A percentile compares a stretch with the other conserved stretches of the same genome.
These are phyloP conservation scores for Ilex paraguariensis DNA, from an alignment of 305 asterid genomes.

Conservation along the genomic window DNA sequence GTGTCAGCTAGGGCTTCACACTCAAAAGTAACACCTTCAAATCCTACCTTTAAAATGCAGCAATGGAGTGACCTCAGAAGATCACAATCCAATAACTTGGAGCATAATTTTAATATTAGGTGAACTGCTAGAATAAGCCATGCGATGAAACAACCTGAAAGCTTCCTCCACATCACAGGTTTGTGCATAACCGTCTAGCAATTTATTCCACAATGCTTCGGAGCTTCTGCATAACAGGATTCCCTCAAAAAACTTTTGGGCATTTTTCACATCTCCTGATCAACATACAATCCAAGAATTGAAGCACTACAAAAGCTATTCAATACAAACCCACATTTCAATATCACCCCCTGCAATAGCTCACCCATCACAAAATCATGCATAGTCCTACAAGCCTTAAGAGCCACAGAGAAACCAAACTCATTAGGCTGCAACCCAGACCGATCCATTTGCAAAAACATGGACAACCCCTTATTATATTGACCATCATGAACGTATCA, in stretches of 20 bases:
- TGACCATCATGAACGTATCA: background rate
- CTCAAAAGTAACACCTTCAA: background rate
- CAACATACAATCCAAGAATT: background rate
- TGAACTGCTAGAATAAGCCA: background rate
- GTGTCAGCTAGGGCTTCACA: background rate
- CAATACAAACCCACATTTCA: background rate
- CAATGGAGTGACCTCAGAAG: background rate
- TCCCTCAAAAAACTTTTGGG: background rate
- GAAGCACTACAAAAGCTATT: constrained; percentile 1
- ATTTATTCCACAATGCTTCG: background rate
- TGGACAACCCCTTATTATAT: background rate
- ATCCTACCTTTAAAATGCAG: background rate
- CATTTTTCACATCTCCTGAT: background rate
- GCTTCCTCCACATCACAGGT: background rate
- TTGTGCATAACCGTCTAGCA: background rate
- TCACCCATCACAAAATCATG: constrained; percentile 2
- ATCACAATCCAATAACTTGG: background rate
- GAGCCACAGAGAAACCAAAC: background rate
- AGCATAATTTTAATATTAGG: background rate
- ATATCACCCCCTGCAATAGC: background rate
- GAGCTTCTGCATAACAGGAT: background rate
- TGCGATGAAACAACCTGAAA: background rate
- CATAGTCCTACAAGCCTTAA: background rate
- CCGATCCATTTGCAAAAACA: background rate
- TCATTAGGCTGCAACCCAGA: background rate